Evolutionary conservation across 1,284 basidiomycete species (phyloP), one percentile per base, ranked within the genome.

Genomic region (Prillingera fragicola): DNA sequence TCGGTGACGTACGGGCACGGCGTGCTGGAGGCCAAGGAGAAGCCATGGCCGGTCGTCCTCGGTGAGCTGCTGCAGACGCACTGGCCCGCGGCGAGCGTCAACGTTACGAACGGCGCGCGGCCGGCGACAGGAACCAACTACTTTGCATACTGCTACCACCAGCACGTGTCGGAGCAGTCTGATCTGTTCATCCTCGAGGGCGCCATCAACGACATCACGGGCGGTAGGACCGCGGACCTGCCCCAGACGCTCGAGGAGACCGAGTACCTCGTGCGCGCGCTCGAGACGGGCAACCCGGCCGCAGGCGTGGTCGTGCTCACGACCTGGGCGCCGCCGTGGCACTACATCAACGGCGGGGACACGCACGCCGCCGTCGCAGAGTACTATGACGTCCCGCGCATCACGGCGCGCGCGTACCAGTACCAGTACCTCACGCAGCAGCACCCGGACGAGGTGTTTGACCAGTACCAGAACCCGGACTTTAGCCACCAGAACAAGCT

Each of bases 101-200:
- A 31, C n/a, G 29, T 31, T 17, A 17, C 18, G n/a, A 31, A 31
- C 29, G 29, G 29, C 29, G 29, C 29, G 1, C 29, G 37, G 22
- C 12, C 48, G 55, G 70, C 70, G 0, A 67, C 63, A 10, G 70
- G 70, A 1, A 64, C 62, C 10, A 68, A 70, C 48, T 72, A 46
- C 35, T 46, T 46, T 14, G 22, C 33, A 15, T n/a, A 18, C 10
- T 46, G 45, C 27, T 46, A 41, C 25, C 13, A 32, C 7, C 45
- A 37, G 15, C 45, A 46, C 27, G 19, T 31, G 2, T 33, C 45
- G 4, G 7, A 6, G 8, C 15, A 41, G 22, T 15, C 45, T 4
- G 45, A 46, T 31, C 17, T 46, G 13, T 46, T 21, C 34, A 40
- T 46, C 15, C 17, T 37, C 29, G 45, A 46, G 39, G 14, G 18